Base-by-base conservation (phyloP, 73 alveolate species). In the Tetrahymena malaccensis region DNA sequence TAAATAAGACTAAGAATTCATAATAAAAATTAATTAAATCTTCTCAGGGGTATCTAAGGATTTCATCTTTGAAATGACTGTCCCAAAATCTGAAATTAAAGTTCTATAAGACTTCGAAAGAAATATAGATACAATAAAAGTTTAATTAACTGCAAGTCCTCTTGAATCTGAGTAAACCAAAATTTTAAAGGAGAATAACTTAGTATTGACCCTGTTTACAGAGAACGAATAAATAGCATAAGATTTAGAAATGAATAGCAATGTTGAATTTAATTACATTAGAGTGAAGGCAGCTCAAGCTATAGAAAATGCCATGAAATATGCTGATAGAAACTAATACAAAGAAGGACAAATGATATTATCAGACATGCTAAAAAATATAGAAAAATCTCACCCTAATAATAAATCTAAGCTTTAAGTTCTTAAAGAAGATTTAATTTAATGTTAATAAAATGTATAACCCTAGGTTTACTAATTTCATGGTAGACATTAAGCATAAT, bases 221-320 rank as follows among this genome's bases (percentile, higher is more conserved):
- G 34, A 50, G 13, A 95, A 96, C 43, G 95, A 94, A 27, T 22
- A 93, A 15, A 58, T 95, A 43, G 55, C 94, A 85, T 94, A 96
- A 55, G 55, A 83, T 56, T 9, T 33, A 34, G 96, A 94, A 85
- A 44, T 94, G 19, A 96, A 96, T 96, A 58, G 31, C 34, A 94
- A 96, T 3, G 97, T 96, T n/a, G 83, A 70, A 22, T 27, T 93
- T n/a, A 37, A 96, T 40, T 96, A 43, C 94, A 84, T 35, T 83
- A 96, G 97, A 96, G 97, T 96, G 6, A 94, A 94, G 89, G 94
- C 94, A 1, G 95, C 95, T 15, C 94, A 94, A 70, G 70, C 93
- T 17, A 94, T 96, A 5, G 93, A 96, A 19, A 85, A 94, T 22
- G 97, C 97, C 7, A 84, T 56, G 9, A 10, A 56, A 56, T 56